Percentiles rank a stretch among this genome's conserved stretches.
These are phyloP conservation scores for Botrytis tulipae DNA, from an alignment of 2,329 filamentous ascomycete species.

Conservation along the genomic window DNA sequence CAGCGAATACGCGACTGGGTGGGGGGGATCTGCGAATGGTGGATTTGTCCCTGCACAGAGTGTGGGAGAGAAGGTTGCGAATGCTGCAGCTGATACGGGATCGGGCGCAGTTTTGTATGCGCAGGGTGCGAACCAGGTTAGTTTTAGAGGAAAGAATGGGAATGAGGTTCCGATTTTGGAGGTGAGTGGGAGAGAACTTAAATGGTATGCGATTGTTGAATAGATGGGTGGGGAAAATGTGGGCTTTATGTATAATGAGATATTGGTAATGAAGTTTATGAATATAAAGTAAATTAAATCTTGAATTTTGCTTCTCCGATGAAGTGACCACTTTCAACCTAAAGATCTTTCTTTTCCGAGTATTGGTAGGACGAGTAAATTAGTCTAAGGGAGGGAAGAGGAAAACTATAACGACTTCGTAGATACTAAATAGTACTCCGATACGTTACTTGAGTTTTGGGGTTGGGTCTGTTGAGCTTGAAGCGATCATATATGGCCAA, in stretches of 20 bases:
- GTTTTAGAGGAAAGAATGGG: constrained; percentile 3
- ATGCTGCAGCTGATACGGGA: background rate
- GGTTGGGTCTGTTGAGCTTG: background rate
- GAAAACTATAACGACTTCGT: background rate
- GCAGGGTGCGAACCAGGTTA: constrained; percentile 22
- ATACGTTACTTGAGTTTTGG: background rate
- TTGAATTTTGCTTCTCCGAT: background rate
- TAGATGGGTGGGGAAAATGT: background rate
- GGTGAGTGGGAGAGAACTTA: background rate
- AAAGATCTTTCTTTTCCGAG: background rate
- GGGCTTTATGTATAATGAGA: background rate
- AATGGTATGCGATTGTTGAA: constrained; percentile 12
- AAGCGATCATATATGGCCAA: background rate
- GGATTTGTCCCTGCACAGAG: constrained; percentile 10
- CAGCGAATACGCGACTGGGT: background rate
- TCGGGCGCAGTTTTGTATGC: constrained; percentile 28
- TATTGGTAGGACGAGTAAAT: background rate
- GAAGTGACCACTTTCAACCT: background rate
- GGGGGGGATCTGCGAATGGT: background rate
- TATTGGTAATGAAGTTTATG: background rate
- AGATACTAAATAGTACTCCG: background rate
- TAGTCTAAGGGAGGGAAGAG: background rate
- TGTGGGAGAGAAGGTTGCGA: background rate
- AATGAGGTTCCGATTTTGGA: background rate
- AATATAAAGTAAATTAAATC: background rate